Evolutionary conservation across 2,329 filamentous ascomycete species (phyloP), one percentile per base, ranked within the genome.

Genomic region (Colletotrichum ledebouriae): DNA sequence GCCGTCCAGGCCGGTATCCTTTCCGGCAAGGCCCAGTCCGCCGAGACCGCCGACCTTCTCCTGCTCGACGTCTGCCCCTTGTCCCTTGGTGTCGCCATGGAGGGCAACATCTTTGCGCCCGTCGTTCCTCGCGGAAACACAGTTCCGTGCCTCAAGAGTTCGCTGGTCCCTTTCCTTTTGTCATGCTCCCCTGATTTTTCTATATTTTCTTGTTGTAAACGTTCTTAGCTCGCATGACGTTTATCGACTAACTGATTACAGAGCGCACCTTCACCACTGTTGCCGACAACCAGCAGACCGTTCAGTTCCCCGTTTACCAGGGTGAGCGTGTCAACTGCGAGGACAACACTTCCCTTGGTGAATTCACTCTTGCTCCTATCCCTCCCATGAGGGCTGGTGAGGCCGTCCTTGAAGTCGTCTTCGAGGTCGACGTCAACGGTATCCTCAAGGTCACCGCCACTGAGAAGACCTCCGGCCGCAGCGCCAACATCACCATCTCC

Each of bases 391-490:
- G 91, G 78, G 95, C 96, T 78, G 95, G 96, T 81, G 96, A 99
- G 81, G 93, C 96, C 75, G 94, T 97, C 73, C 92, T 99, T 52
- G 96, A 99, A 86, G 93, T 95, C 75, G 94, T 98, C 82, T 98
- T 99, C 85, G 96, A 99, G 87, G 96, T 99, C 79, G 96, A 99
- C 76, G 96, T 98, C 89, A 99, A 99, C 88, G 96, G 96, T 91
- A 97, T 98, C 82, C 91, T 99, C 74, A 99, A 99, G 91, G 96
- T 98, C 78, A 98, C 95, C 72, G 96, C 96, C 74, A 98, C 95
- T 55, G 96, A 99, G 90, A 99, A 99, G 91, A 95, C 94, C 75
- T 97, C 96, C 39, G 96, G 96, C 78, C 94, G 96, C 82, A 96
- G 89, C 79, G 96, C 96, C 84, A 99, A 99, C 90, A 99, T 99